Evolutionary conservation across 2,329 filamentous ascomycete species (phyloP), one percentile per base, ranked within the genome.

Genomic region (Aspergillus terreus): DNA sequence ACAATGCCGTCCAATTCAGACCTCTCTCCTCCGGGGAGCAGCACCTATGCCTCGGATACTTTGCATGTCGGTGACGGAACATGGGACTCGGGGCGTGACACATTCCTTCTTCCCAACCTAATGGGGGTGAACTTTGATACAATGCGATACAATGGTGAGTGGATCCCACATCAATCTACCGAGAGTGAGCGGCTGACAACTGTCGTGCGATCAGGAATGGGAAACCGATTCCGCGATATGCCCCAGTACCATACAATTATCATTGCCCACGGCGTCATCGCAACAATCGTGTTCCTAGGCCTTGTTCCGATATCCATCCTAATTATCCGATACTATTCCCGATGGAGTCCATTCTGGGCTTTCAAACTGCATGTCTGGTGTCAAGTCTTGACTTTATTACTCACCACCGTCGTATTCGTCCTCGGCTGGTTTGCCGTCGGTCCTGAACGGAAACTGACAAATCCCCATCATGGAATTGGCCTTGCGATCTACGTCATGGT

Each of bases 381-480:
- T 15, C 83, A 86, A 62, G 79, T 85, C 30, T 60, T 85, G 58
- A 81, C 82, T 0, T 71, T 86, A 4, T 71, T 84, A 15, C 65
- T 86, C 46, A 75, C 78, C n/a, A 86, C 83, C 0, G 82, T 83
- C 2, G 74, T 84, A 1, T 79, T 86, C 57, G 73, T 82, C 7
- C 69, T 85, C 12, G 83, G 82, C 12, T 86, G 79, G 71, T 82
- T 85, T 63, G 83, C 83, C 23, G 83, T 86, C 7, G 83, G 83
- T 0, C 79, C 80, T 1, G 68, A 75, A 54, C 71, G 83, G 58
- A 83, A 80, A 50, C 69, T 86, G 57, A 81, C 82, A 32, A 86
- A 86, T 63, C 83, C 83, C 6, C 83, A 86, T 66, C 83, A 86
- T 71, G 83, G 82, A 50, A 86, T 86, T 59, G 83, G 83, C 5